Evolutionary conservation across 2,329 filamentous ascomycete species (phyloP).

Genomic region (Paraphaeosphaeria sporulosa): DNA sequence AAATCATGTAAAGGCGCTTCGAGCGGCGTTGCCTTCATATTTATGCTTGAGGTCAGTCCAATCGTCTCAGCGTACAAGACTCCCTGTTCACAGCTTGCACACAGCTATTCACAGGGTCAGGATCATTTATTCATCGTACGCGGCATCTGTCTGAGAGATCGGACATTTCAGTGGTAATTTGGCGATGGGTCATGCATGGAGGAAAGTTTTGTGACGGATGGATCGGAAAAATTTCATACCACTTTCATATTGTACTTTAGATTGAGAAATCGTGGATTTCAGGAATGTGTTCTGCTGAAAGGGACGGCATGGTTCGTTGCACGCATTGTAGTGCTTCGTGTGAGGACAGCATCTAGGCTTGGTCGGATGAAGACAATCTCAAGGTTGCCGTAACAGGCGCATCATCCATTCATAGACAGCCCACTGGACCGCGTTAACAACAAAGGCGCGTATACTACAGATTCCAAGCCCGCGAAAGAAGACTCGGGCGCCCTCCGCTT

Average conservation of each 20-base stretch:
- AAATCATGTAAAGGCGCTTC: conserved; percentile 79
- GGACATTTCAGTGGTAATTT: conserved; percentile 24
- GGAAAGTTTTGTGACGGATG: conserved; percentile 22
- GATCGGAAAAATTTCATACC: conserved; percentile 28
- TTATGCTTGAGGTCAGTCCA: conserved; percentile 10
- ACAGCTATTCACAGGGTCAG: conserved; percentile 24
- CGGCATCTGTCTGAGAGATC: conserved; percentile 28
- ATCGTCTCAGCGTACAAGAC: conserved; percentile 12
- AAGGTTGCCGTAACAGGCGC: conserved; percentile 48
- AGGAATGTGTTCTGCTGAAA: conserved; percentile 7
- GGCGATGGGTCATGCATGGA: conserved; percentile 18
- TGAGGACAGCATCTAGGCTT: conserved; percentile 1
- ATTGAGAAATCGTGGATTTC: conserved; percentile 29
- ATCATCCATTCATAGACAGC: conserved; percentile 91
- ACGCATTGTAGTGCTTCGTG: conserved; percentile 7
- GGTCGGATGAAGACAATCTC: conserved; percentile 5
- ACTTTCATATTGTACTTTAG: conserved; percentile 46
- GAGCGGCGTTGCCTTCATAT: conserved; percentile 3
- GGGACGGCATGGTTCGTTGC: conserved; percentile 4
- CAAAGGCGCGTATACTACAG: conserved; percentile 85
- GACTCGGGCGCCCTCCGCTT: conserved; percentile 73
- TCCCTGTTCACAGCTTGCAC: conserved; percentile 13
- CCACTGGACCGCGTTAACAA: conserved; percentile 95
- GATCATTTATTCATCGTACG: conserved; percentile 25
- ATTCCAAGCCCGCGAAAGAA: conserved; percentile 85